Conservation (phyloP, 306 rosid species). For the Erythrophleum fordii region DNA sequence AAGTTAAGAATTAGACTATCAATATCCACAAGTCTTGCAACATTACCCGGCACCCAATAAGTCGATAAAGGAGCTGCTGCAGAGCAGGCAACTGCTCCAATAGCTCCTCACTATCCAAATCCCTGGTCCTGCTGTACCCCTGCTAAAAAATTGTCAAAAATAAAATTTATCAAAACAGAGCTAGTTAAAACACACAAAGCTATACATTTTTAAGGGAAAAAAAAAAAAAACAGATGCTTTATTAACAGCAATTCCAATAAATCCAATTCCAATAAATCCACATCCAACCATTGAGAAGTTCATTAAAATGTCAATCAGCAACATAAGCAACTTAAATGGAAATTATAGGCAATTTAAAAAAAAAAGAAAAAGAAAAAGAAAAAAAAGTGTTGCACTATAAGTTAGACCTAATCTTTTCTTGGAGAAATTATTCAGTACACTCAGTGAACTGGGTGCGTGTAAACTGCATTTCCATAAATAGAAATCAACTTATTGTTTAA, state of each 20-base stretch:
- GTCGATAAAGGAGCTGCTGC: constrained; percentile 77
- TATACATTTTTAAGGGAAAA: background rate
- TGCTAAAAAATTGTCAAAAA: background rate
- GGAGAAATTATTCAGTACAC: background rate
- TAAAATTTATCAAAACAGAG: background rate
- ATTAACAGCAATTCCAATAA: background rate
- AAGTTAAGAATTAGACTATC: background rate
- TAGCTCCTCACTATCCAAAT: constrained; percentile 72
- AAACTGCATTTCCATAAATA: background rate
- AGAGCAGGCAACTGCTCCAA: constrained; percentile 87
- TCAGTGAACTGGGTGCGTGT: background rate
- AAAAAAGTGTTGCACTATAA: too few relatives aligned
- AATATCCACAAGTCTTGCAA: constrained; percentile 28
- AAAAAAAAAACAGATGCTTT: background rate
- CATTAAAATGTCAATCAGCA: background rate
- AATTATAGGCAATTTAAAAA: background rate
- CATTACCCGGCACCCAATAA: constrained; percentile 75
- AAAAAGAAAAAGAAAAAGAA: background rate
- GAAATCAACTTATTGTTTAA: background rate
- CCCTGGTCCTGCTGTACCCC: constrained; percentile 58
- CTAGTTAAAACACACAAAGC: background rate
- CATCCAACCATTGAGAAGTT: constrained; percentile 4
- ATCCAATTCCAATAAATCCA: constrained; percentile 14
- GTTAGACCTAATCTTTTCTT: background rate
- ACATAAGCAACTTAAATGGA: background rate